Evolutionary conservation across 169 alveolate genomes (phyloP).

Genomic region (Babesia ovata): DNA sequence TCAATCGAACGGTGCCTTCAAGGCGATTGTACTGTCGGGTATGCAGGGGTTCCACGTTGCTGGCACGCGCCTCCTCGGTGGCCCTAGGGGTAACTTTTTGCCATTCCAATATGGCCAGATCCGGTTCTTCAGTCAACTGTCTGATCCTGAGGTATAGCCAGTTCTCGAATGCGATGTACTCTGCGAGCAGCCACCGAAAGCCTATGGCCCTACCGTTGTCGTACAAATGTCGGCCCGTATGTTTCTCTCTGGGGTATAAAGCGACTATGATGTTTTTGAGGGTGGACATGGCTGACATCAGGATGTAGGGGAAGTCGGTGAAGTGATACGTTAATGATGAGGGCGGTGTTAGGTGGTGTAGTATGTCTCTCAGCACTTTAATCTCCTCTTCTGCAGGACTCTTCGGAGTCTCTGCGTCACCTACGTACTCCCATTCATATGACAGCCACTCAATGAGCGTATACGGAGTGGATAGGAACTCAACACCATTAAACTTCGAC

Average conservation of each 20-base stretch:
- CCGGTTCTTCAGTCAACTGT: conserved; percentile 11
- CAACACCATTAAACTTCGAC: not conserved
- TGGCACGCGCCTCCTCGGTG: not conserved
- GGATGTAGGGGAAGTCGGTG: conserved; percentile 28
- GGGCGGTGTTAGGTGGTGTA: conserved; percentile 47
- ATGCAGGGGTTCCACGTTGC: not conserved
- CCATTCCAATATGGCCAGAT: not conserved
- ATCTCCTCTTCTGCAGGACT: not conserved
- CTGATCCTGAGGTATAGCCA: conserved; percentile 44
- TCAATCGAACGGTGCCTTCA: not conserved
- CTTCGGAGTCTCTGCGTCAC: not conserved
- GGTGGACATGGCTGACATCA: not conserved
- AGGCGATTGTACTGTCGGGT: not conserved
- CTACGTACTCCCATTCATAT: not conserved
- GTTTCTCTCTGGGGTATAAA: not conserved
- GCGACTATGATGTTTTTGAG: not conserved
- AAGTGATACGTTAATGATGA: conserved; percentile 18
- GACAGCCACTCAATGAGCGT: conserved; percentile 20
- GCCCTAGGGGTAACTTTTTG: not conserved
- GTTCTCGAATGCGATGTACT: conserved; percentile 60
- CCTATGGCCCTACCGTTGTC: conserved; percentile 50
- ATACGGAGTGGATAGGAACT: conserved; percentile 20
- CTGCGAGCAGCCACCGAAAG: conserved; percentile 58
- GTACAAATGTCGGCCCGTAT: conserved; percentile 13
- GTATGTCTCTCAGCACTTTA: conserved; percentile 4